Conservation (phyloP, 2,329 filamentous ascomycete genomes). For the Pseudopyrenochaeta lycopersici region DNA sequence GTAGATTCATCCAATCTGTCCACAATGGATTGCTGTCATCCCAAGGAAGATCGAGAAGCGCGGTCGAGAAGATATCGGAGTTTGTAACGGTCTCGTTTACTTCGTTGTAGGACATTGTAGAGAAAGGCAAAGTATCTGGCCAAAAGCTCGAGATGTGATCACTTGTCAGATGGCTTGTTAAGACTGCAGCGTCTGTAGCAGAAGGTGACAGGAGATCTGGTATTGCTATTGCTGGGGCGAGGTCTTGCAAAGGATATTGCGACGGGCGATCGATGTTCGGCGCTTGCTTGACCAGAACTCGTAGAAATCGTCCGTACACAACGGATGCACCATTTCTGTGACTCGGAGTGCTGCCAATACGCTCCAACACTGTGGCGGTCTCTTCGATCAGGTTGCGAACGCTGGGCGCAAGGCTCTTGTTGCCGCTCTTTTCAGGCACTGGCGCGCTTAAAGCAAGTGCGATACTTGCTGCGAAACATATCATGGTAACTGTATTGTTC, state of each 20-base stretch:
- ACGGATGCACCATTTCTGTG: constrained; percentile 74
- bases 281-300: constrained; percentile 51
- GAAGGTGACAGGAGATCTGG: constrained; percentile 15
- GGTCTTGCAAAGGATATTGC: constrained; percentile 2
- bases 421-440: constrained; percentile 26
- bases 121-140: constrained; percentile 63
- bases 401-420: constrained; percentile 44
- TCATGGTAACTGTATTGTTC: constrained; percentile 82
- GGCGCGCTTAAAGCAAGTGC: constrained; percentile 60
- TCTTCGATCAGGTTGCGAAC: constrained; percentile 64
- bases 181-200: constrained; percentile 7
- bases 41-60: constrained; percentile 65
- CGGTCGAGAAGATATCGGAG: constrained; percentile 67
- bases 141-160: constrained; percentile 29
- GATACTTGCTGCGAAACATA: constrained; percentile 68
- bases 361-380: constrained; percentile 72
- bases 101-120: constrained; percentile 74
- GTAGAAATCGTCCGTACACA: constrained; percentile 65
- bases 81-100: constrained; percentile 72
- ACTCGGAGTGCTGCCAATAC: constrained; percentile 71
- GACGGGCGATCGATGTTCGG: constrained; percentile 21
- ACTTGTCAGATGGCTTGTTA: constrained; percentile 8
- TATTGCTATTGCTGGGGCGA: constrained; percentile 17
- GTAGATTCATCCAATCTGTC: constrained; percentile 47
- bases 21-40: constrained; percentile 58